These are phyloP conservation scores for Starmerella bacillaris DNA, from an alignment of 805 yeast species.

Conservation along the genomic window DNA sequence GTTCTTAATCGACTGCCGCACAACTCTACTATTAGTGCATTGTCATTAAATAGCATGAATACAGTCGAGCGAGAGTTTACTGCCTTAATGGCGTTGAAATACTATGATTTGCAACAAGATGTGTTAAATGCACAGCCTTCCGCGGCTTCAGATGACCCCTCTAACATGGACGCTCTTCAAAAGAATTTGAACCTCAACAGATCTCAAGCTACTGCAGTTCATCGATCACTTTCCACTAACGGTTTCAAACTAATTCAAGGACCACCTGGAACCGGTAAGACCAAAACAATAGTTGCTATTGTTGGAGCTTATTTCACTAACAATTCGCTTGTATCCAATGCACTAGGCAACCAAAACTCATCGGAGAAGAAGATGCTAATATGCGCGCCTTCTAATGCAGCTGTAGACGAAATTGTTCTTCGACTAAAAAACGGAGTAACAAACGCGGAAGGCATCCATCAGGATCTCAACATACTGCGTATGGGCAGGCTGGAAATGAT, in stretches of 20 bases:
- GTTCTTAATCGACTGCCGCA: conserved; percentile 43
- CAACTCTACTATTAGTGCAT: conserved; percentile 42
- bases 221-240: conserved; percentile 42
- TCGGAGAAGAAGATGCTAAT: conserved; percentile 45
- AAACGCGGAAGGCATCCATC: conserved; percentile 24
- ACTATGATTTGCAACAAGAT: conserved; percentile 54
- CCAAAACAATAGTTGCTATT: conserved; percentile 86
- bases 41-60: conserved; percentile 69
- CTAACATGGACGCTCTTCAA: conserved; percentile 30
- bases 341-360: background rate
- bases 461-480: conserved; percentile 37
- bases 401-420: conserved; percentile 84
- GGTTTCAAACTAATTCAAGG: conserved; percentile 89
- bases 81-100: conserved; percentile 62
- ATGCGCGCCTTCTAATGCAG: conserved; percentile 98
- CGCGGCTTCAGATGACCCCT: conserved; percentile 16
- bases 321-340: conserved; percentile 5
- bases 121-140: conserved; percentile 43
- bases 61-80: conserved; percentile 87
- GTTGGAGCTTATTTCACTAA: conserved; percentile 46
- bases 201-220: conserved; percentile 83
- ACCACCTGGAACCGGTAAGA: conserved; percentile 99
- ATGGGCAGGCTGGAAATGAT: conserved; percentile 81
- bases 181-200: conserved; percentile 45
- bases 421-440: conserved; percentile 60